Conservation (phyloP, 2,329 filamentous ascomycete genomes). For the Scolecobasidium constrictum region DNA sequence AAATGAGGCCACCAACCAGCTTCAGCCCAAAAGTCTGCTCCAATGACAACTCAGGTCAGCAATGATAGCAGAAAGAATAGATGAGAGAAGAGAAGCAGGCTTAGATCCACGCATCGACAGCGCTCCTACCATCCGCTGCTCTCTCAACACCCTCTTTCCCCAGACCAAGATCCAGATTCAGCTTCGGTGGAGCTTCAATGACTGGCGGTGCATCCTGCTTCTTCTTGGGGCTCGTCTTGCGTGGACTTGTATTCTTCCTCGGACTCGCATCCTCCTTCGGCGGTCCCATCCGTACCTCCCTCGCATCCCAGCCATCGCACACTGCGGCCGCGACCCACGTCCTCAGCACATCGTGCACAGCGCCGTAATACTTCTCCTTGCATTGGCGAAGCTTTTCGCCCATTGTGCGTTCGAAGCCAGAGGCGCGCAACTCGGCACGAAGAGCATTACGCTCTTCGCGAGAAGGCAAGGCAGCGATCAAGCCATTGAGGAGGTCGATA, state of each 20-base stretch:
- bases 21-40: too few relatives aligned
- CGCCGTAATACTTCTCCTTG: slow-evolving; percentile 95
- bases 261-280: slow-evolving; percentile 28
- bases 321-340: slow-evolving; percentile 83
- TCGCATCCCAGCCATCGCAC: slow-evolving; percentile 81
- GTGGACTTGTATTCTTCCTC: slow-evolving; percentile 22
- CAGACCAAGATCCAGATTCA: slow-evolving; percentile 7
- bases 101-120: slow-evolving; percentile 7
- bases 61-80: too few relatives aligned
- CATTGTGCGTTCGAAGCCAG: slow-evolving; percentile 85
- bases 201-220: slow-evolving; percentile 24
- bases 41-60: too few relatives aligned
- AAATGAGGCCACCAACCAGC: too few relatives aligned
- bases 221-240: slow-evolving; percentile 22
- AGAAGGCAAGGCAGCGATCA: slow-evolving; percentile 70
- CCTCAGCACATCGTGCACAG: slow-evolving; percentile 77
- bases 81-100: too few relatives aligned
- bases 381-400: slow-evolving; percentile 76
- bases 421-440: slow-evolving; percentile 66
- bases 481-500: slow-evolving; percentile 82
- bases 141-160: neutral
- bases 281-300: slow-evolving; percentile 69
- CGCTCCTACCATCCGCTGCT: slow-evolving; percentile 2
- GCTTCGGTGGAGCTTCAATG: slow-evolving; percentile 20
- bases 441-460: slow-evolving; percentile 61